Evolutionary conservation across 1,284 basidiomycete genomes (phyloP).

Genomic region (Apiotrichum akiyoshidainum): DNA sequence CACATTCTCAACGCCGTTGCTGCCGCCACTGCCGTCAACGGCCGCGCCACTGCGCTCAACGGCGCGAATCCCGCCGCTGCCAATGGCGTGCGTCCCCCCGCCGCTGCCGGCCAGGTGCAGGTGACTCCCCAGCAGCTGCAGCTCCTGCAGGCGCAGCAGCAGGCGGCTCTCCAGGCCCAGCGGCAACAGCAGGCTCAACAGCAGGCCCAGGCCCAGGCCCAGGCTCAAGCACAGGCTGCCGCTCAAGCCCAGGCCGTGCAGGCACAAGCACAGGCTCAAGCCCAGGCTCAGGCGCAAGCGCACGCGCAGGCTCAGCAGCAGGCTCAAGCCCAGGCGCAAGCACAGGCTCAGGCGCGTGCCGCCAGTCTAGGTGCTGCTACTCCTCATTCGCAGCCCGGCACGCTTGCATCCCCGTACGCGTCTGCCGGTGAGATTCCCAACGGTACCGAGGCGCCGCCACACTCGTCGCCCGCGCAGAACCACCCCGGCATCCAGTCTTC

Average conservation of each 20-base stretch:
- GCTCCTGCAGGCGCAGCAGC: constrained; percentile 29
- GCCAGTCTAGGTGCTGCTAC: constrained; percentile 22
- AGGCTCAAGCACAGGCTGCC: constrained; percentile 17
- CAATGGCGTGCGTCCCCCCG: constrained; percentile 13
- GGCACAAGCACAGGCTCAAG: constrained; percentile 17
- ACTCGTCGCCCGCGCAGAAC: constrained; percentile 6
- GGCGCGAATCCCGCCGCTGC: constrained; percentile 11
- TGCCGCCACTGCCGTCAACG: constrained; percentile 39
- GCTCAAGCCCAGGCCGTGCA: constrained; percentile 12
- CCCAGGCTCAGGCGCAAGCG: constrained; percentile 21
- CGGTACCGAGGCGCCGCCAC: constrained; percentile 7
- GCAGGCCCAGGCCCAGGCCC: constrained; percentile 20
- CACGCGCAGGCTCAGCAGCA: constrained; percentile 8
- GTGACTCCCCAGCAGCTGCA: constrained; percentile 36
- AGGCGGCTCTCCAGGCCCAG: constrained; percentile 8
- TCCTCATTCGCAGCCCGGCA: constrained; percentile 28
- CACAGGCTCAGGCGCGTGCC: constrained; percentile 9
- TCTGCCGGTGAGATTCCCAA: constrained; percentile 23
- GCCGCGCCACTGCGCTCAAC: constrained; percentile 6
- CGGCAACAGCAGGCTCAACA: constrained; percentile 23
- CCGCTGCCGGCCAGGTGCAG: neutral
- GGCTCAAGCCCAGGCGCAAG: constrained; percentile 12
- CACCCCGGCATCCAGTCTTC: constrained; percentile 18
- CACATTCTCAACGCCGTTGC: constrained; percentile 45
- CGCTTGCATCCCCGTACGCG: constrained; percentile 28